These are phyloP conservation scores for Trichosporon coremiiforme DNA, from an alignment of 1,284 basidiomycete species.

Conservation along the genomic window DNA sequence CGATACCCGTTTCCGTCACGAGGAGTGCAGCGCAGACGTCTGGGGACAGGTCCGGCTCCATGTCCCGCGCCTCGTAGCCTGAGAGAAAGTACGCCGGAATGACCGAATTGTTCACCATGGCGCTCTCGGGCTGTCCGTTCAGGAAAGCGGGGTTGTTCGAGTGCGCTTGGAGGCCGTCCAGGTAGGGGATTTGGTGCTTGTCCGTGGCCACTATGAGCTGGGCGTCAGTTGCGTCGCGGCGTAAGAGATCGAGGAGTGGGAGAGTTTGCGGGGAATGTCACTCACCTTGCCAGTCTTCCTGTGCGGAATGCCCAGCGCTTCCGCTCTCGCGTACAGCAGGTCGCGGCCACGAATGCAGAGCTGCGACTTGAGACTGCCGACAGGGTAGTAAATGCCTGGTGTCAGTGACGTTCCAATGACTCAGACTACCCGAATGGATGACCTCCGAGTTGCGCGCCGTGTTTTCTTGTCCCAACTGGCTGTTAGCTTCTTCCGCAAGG, in stretches of 20 bases:
- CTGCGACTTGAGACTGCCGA: slow-evolving; percentile 78
- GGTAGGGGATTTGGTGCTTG: slow-evolving; percentile 67
- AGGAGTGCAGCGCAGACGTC: slow-evolving; percentile 74
- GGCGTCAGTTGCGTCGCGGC: slow-evolving; percentile 2
- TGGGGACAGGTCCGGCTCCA: slow-evolving; percentile 79
- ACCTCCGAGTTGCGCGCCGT: slow-evolving; percentile 98
- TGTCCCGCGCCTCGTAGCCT: slow-evolving; percentile 68
- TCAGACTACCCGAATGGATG: slow-evolving; percentile 76
- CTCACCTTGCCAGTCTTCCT: slow-evolving; percentile 74
- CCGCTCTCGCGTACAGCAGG: slow-evolving; percentile 79
- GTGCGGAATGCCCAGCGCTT: slow-evolving; percentile 66
- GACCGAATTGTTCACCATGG: slow-evolving; percentile 44
- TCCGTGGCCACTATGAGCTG: slow-evolving; percentile 73
- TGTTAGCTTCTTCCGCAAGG: slow-evolving; percentile 12
- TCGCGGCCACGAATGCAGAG: slow-evolving; percentile 85
- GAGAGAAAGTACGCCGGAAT: slow-evolving; percentile 71
- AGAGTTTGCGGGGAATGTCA: background rate
- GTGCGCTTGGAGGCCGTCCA: slow-evolving; percentile 69
- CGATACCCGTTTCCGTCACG: slow-evolving; percentile 85
- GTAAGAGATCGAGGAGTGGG: background rate
- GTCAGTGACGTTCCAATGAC: background rate
- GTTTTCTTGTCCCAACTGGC: slow-evolving; percentile 69
- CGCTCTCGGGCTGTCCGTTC: slow-evolving; percentile 18
- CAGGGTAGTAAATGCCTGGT: slow-evolving; percentile 65
- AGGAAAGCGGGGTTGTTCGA: slow-evolving; percentile 57